Evolutionary conservation across 192 early-diverging fungal genomes (phyloP), one percentile per base, ranked within the genome.

Genomic region (Coemansia sp.): DNA sequence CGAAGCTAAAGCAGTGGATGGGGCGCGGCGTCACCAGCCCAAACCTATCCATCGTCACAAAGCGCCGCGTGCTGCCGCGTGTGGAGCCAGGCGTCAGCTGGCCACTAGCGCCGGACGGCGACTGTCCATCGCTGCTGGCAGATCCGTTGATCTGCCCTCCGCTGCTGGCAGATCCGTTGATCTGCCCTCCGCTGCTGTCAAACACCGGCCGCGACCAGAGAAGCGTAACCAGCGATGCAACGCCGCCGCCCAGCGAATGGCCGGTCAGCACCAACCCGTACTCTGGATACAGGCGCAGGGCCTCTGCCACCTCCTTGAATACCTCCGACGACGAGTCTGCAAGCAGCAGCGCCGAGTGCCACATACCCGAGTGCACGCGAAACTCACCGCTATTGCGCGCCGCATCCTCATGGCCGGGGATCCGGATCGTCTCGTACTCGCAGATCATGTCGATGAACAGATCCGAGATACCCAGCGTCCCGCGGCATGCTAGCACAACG

Each of bases 361-460:
- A 83, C 94, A 96, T 96, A 1, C 94, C 94, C 1, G 86, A 85
- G 65, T 96, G 94, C 1, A 90, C 91, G 3, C 75, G 68, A 70
- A 86, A 87, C 15, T 64, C 79, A 13, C 22, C 14, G 30, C 40
- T 8, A 10, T 33, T 34, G 2, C 33, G 36, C 0, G 65, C 34
- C 19, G 67, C 64, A 0, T 17, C 31, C 23, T 44, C n/a, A n/a
- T 76, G 64, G 19, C 40, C 59, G 2, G 67, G 62, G 17, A 74
- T 58, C 8, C 42, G 57, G 25, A 77, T 44, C 28, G 66, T 53
- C 53, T 82, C 74, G 71, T 92, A 93, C 37, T 88, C 86, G 47
- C 89, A 91, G 38, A 88, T 87, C 58, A 97, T 83, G 72, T 97
- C 95, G 15, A 92, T 89, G 29, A 97, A 74, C n/a, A 94, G 68